Conservation (phyloP, 345 rosid genomes). For the Nasturtium officinale region DNA sequence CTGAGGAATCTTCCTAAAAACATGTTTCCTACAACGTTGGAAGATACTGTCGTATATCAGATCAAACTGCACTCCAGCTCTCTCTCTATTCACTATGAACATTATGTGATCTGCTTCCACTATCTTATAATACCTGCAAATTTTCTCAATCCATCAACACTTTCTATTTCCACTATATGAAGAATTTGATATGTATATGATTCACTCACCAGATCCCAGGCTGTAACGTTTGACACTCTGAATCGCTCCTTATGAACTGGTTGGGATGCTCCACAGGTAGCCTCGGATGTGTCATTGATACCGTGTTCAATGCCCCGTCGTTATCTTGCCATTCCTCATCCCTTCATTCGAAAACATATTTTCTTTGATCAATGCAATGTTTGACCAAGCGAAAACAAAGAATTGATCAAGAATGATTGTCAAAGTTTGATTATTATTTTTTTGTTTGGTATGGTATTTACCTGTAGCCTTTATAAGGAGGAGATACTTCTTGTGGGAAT, state of each 20-base stretch:
- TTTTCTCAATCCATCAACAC: conserved; percentile 1
- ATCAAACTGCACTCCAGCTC: conserved; percentile 95
- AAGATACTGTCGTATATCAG: conserved; percentile 90
- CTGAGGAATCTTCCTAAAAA: conserved; percentile 62
- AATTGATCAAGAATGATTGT: conserved; percentile 5
- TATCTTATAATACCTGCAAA: conserved; percentile 89
- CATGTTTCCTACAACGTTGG: conserved; percentile 92
- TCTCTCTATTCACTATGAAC: conserved; percentile 84
- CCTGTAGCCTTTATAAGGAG: conserved; percentile 98
- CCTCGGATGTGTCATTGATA: conserved; percentile 96
- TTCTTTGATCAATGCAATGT: background rate
- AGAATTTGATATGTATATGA: background rate
- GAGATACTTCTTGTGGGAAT: conserved; percentile 63
- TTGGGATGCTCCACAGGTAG: conserved; percentile 80
- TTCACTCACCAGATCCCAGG: conserved; percentile 90
- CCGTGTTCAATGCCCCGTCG: conserved; percentile 92
- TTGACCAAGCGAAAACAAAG: background rate
- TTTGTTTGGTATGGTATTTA: conserved; percentile 25
- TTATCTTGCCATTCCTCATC: conserved; percentile 98
- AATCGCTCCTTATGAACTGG: conserved; percentile 54
- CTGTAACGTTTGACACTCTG: conserved; percentile 66
- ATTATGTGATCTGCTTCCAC: conserved; percentile 93
- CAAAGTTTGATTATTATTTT: background rate
- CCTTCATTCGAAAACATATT: conserved; percentile 46
- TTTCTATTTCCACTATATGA: background rate